These are phyloP conservation scores for Eucalyptus fibrosa DNA, from an alignment of 345 rosid species.

Conservation along the genomic window DNA sequence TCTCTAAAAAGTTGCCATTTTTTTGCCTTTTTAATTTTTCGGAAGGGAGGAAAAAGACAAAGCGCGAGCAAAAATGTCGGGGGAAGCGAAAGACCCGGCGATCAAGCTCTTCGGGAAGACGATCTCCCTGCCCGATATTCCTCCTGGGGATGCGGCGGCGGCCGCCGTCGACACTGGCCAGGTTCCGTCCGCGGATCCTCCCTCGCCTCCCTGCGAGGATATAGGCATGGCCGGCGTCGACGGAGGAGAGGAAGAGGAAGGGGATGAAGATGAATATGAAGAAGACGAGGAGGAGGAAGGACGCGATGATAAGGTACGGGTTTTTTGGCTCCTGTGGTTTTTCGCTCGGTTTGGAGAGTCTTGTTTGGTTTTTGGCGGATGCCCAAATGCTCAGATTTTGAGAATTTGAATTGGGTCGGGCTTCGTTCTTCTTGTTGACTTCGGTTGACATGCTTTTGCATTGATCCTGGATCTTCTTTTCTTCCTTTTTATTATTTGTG, in stretches of 20 bases:
- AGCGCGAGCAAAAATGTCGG: constrained; percentile 39
- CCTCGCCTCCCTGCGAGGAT: constrained; percentile 10
- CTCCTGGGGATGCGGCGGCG: background rate
- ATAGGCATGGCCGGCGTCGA: constrained; percentile 7
- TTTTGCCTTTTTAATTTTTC: background rate
- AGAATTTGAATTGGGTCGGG: background rate
- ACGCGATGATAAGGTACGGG: background rate
- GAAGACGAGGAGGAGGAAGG: constrained; percentile 7
- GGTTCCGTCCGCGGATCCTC: constrained; percentile 22
- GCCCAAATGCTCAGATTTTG: background rate
- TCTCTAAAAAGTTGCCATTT: constrained; percentile 3
- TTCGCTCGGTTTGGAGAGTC: background rate
- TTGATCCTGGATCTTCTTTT: background rate
- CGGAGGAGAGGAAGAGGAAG: constrained; percentile 13
- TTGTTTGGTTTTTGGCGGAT: background rate
- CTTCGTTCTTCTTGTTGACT: background rate
- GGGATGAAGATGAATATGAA: constrained; percentile 6
- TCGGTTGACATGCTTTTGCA: background rate
- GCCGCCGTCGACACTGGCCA: constrained; percentile 8
- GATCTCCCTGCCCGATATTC: constrained; percentile 59
- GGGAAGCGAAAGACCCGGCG: constrained; percentile 55
- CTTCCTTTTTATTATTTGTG: background rate
- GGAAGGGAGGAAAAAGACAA: background rate
- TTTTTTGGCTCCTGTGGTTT: background rate
- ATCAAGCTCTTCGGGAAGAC: constrained; percentile 87